These are phyloP conservation scores for Teunomyces barrocoloradensis DNA, from an alignment of 805 yeast species.

Conservation along the genomic window DNA sequence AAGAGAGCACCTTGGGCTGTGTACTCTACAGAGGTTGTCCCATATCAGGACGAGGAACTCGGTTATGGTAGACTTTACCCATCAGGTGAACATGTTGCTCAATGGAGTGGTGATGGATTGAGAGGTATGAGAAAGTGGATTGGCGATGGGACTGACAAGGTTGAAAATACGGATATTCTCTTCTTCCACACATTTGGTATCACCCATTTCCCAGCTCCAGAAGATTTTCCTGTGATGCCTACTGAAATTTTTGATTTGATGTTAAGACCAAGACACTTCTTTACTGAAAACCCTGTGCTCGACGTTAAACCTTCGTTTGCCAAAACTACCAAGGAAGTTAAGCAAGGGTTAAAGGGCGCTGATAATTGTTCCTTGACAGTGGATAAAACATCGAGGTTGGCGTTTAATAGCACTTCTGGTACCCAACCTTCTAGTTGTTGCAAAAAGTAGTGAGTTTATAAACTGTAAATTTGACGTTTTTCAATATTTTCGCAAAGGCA, in stretches of 20 bases:
- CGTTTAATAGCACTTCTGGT: slow-evolving; percentile 39
- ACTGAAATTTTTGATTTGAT: slow-evolving; percentile 75
- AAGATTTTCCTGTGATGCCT: slow-evolving; percentile 89
- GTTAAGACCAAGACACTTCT: slow-evolving; percentile 78
- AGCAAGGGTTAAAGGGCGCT: slow-evolving; percentile 32
- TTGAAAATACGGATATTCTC: slow-evolving; percentile 69
- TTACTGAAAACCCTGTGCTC: slow-evolving; percentile 72
- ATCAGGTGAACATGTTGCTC: slow-evolving; percentile 76
- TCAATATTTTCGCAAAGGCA: not conserved
- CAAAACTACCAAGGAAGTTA: slow-evolving; percentile 41
- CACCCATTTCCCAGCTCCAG: slow-evolving; percentile 85
- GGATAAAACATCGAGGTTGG: slow-evolving; percentile 52
- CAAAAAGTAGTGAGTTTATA: slow-evolving; percentile 4
- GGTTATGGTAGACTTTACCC: slow-evolving; percentile 67
- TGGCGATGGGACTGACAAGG: slow-evolving; percentile 55
- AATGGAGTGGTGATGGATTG: slow-evolving; percentile 67
- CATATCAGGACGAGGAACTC: slow-evolving; percentile 54
- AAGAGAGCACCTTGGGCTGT: slow-evolving; percentile 85
- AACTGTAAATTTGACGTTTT: not conserved
- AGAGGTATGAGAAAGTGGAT: slow-evolving; percentile 69
- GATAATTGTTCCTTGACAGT: slow-evolving; percentile 35
- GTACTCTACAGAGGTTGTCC: slow-evolving; percentile 64
- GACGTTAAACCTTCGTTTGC: slow-evolving; percentile 66
- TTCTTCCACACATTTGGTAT: slow-evolving; percentile 82
- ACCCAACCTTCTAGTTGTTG: slow-evolving; percentile 24